Evolutionary conservation across 139 green algal species (phyloP).

Genomic region (Pseudopediastrum boryanum): DNA sequence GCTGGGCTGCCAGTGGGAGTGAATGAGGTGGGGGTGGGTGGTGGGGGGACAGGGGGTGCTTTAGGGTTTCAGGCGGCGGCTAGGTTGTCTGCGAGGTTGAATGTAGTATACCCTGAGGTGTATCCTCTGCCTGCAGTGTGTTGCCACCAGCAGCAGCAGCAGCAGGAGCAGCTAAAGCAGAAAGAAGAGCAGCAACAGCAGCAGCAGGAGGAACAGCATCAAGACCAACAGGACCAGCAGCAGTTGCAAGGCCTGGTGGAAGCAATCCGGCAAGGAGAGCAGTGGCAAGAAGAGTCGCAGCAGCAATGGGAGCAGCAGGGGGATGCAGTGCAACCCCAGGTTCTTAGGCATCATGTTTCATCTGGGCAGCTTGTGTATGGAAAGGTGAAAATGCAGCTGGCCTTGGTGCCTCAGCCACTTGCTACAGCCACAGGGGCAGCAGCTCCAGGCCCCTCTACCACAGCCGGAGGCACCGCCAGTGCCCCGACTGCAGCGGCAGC

Average conservation of each 20-base stretch:
- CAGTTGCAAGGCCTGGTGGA: background rate
- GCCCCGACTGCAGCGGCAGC: slow-evolving; percentile 8
- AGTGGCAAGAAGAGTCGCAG: background rate
- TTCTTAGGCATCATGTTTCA: background rate
- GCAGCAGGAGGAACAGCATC: slow-evolving; percentile 9
- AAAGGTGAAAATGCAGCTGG: background rate
- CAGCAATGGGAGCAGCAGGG: slow-evolving; percentile 1
- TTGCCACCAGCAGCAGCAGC: background rate
- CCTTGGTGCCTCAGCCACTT: background rate
- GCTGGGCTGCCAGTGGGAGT: background rate
- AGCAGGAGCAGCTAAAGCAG: slow-evolving; percentile 13
- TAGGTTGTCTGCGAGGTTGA: too few species aligned
- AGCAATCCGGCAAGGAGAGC: background rate
- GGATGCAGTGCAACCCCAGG: background rate
- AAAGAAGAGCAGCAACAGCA: background rate
- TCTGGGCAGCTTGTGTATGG: too few species aligned
- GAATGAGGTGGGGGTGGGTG: too few species aligned
- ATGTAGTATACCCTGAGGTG: too few species aligned
- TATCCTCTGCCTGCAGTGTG: too few species aligned
- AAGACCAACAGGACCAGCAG: background rate
- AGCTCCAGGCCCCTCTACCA: background rate
- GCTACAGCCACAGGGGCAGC: background rate
- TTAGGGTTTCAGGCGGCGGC: too few species aligned
- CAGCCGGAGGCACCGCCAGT: background rate
- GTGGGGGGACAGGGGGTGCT: too few species aligned